Conservation (phyloP, 2,329 filamentous ascomycete genomes). For the Pseudocercospora vitis region DNA sequence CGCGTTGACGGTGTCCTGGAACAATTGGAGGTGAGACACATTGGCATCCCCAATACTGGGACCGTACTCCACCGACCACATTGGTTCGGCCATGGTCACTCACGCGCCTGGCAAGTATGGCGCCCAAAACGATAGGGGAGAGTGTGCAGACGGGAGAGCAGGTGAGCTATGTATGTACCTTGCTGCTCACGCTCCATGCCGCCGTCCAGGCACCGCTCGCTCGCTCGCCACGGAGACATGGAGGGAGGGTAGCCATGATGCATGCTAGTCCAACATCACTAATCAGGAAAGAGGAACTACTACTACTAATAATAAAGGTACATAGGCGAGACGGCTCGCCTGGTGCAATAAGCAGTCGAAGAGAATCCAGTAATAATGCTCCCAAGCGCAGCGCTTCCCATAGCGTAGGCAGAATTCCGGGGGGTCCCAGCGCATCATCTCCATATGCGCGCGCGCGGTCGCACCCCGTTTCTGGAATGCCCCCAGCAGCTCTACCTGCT, state of each 20-base stretch:
- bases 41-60: conserved; percentile 28
- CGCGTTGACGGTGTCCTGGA: conserved; percentile 34
- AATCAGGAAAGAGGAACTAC: conserved; percentile 12
- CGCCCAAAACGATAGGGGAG: conserved; percentile 16
- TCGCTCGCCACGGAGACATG: too few relatives aligned
- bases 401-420: conserved; percentile 15
- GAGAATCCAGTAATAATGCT: conserved; percentile 8
- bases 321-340: conserved; percentile 17
- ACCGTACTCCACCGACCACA: conserved; percentile 31
- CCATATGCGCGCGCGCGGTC: too few relatives aligned
- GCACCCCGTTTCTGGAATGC: conserved; percentile 18
- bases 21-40: conserved; percentile 36
- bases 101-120: conserved; percentile 21
- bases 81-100: conserved; percentile 26
- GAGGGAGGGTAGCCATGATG: conserved; percentile 18
- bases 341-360: conserved; percentile 15
- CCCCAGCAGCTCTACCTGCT: conserved; percentile 13
- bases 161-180: conserved; percentile 25
- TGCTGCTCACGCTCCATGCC: conserved; percentile 26
- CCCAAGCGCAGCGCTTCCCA: too few relatives aligned
- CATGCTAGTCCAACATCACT: conserved; percentile 13
- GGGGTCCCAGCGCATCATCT: conserved; percentile 13
- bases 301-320: conserved; percentile 2
- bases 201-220: conserved; percentile 16
- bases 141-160: conserved; percentile 20